These are phyloP conservation scores for Azolla pinnata DNA, from an alignment of 75 land plant genomes.

Conservation along the genomic window DNA sequence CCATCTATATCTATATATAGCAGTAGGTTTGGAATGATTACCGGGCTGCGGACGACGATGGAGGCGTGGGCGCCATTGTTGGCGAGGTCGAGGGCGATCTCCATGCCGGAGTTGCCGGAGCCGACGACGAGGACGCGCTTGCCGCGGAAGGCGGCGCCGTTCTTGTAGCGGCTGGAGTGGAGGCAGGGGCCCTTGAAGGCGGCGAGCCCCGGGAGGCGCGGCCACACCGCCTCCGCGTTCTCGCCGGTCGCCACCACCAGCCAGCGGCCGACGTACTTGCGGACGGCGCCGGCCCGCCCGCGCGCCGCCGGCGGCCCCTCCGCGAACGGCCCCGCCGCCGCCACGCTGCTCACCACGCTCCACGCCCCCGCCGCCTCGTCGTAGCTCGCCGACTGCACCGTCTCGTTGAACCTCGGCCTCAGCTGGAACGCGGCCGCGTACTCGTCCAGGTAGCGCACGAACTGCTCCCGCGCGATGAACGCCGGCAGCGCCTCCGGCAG, in stretches of 20 bases:
- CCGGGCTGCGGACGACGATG: conserved; percentile 53
- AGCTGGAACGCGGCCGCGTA: conserved; percentile 45
- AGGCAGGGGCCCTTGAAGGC: conserved; percentile 16
- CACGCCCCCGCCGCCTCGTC: conserved; percentile 44
- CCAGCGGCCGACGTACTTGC: conserved; percentile 23
- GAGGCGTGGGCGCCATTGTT: conserved; percentile 32
- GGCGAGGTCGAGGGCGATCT: conserved; percentile 49
- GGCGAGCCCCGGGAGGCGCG: conserved; percentile 24
- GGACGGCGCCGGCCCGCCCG: background rate
- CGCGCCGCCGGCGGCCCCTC: background rate
- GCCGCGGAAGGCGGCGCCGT: conserved; percentile 9
- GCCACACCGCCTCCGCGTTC: conserved; percentile 35
- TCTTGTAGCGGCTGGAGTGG: conserved; percentile 25
- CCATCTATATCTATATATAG: background rate
- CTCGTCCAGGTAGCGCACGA: conserved; percentile 51
- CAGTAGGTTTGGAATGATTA: conserved; percentile 8
- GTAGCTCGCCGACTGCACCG: conserved; percentile 43
- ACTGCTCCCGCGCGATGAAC: conserved; percentile 40
- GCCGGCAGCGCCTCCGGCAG: conserved; percentile 25
- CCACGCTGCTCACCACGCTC: conserved; percentile 14
- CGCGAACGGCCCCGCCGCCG: background rate
- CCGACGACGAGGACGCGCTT: conserved; percentile 67
- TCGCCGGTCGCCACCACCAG: conserved; percentile 55
- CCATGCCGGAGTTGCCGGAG: conserved; percentile 71
- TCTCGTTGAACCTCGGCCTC: conserved; percentile 45